Conservation (phyloP, 257 asterid genomes). For the Plantago elongata region DNA sequence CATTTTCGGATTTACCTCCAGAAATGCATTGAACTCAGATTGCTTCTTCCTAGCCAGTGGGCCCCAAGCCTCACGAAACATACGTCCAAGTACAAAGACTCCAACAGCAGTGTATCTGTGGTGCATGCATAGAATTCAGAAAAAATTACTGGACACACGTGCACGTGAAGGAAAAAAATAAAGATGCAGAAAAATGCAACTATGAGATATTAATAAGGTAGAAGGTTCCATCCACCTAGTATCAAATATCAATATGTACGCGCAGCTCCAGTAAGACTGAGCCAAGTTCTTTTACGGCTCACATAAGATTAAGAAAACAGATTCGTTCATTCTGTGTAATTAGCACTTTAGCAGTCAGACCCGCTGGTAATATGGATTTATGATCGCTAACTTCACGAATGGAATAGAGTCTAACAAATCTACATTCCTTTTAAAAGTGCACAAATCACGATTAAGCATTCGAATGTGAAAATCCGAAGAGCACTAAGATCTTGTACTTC, state of each 20-base stretch:
- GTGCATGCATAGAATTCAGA: constrained; percentile 28
- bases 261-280: background rate
- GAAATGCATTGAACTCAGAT: constrained; percentile 85
- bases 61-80: constrained; percentile 91
- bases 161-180: background rate
- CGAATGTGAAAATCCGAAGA: background rate
- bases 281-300: constrained; percentile 18
- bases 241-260: constrained; percentile 1
- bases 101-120: constrained; percentile 95
- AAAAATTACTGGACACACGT: constrained; percentile 21
- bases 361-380: no score
- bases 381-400: background rate
- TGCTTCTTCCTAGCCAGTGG: constrained; percentile 77
- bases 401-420: constrained; percentile 1
- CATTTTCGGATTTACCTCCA: constrained; percentile 51
- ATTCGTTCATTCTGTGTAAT: background rate
- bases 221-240: background rate
- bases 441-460: constrained; percentile 2
- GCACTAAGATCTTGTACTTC: background rate
- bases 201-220: constrained; percentile 7
- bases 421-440: background rate
- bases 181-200: constrained; percentile 18
- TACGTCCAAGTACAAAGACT: constrained; percentile 93
- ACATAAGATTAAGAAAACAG: constrained; percentile 8
- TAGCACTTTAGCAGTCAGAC: constrained; percentile 6